Evolutionary conservation across 768 basidiomycete species (phyloP).

Genomic region (Mycena galopus): DNA sequence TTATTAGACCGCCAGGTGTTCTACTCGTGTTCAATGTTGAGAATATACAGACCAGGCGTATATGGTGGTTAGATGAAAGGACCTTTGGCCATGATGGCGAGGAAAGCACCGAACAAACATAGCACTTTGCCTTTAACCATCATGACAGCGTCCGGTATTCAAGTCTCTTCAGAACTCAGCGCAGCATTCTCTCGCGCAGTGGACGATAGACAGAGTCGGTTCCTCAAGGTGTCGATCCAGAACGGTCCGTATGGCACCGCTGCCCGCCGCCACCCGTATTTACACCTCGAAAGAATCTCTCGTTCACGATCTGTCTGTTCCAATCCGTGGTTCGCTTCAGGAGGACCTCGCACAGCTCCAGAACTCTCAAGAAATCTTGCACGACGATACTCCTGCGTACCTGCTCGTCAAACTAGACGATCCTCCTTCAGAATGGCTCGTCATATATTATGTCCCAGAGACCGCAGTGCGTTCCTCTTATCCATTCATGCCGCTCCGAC

Average conservation of each 20-base stretch:
- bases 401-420: constrained; percentile 76
- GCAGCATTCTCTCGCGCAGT: constrained; percentile 71
- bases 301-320: constrained; percentile 67
- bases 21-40: not conserved
- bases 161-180: constrained; percentile 69
- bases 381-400: constrained; percentile 79
- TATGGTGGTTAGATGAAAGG: constrained; percentile 13
- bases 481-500: too few relatives aligned
- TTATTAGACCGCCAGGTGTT: not conserved
- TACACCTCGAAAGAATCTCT: constrained; percentile 68
- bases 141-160: constrained; percentile 85
- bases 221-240: constrained; percentile 82
- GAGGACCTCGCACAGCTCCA: constrained; percentile 74
- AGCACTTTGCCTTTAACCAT: constrained; percentile 25
- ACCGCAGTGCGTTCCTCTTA: too few relatives aligned
- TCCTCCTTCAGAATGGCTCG: constrained; percentile 75
- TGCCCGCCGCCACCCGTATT: constrained; percentile 37
- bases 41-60: not conserved
- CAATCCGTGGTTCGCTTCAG: constrained; percentile 64
- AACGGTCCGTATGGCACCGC: constrained; percentile 66
- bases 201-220: constrained; percentile 65
- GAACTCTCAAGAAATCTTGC: constrained; percentile 58
- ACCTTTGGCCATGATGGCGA: constrained; percentile 14
- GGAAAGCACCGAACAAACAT: constrained; percentile 12
- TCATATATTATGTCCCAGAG: constrained; percentile 87